Conservation (phyloP, 2,329 filamentous ascomycete genomes). For the Herpotrichia juniperi region DNA sequence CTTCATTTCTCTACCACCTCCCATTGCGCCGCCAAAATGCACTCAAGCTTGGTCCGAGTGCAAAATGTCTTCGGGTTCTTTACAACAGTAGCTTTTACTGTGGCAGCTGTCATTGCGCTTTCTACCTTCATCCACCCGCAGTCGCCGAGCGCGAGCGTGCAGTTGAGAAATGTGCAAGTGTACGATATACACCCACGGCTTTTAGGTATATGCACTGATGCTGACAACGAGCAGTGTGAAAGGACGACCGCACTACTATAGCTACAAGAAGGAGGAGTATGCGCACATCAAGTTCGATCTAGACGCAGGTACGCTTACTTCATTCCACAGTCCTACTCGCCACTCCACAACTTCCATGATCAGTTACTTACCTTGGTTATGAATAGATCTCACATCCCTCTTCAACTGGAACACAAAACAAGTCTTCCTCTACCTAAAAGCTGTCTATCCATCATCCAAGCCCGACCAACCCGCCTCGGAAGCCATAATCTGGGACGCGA, state of each 20-base stretch:
- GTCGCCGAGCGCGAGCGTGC: slow-evolving; percentile 68
- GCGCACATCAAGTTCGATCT: slow-evolving; percentile 93
- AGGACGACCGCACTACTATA: slow-evolving; percentile 96
- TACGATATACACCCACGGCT: slow-evolving; percentile 48
- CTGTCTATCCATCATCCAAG: slow-evolving; percentile 65
- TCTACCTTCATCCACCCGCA: slow-evolving; percentile 77
- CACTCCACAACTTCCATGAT: neutral
- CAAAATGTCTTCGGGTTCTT: slow-evolving; percentile 98
- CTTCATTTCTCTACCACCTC: slow-evolving; percentile 4
- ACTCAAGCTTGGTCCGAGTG: slow-evolving; percentile 81
- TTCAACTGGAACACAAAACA: slow-evolving; percentile 99
- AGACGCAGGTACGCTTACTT: slow-evolving; percentile 66
- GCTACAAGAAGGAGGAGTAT: slow-evolving; percentile 90
- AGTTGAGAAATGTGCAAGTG: slow-evolving; percentile 83
- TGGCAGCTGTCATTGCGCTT: slow-evolving; percentile 79
- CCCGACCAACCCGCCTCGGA: slow-evolving; percentile 55
- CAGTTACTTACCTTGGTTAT: neutral
- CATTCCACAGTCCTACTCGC: neutral
- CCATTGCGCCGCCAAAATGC: slow-evolving; percentile 63
- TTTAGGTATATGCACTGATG: neutral
- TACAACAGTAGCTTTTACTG: slow-evolving; percentile 86
- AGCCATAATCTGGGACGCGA: slow-evolving; percentile 93
- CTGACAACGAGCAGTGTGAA: slow-evolving; percentile 65
- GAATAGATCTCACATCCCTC: slow-evolving; percentile 78
- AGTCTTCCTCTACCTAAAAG: slow-evolving; percentile 94